Evolutionary conservation across 768 basidiomycete species (phyloP), one percentile per base, ranked within the genome.

Genomic region (Rhodotorula babjevae): DNA sequence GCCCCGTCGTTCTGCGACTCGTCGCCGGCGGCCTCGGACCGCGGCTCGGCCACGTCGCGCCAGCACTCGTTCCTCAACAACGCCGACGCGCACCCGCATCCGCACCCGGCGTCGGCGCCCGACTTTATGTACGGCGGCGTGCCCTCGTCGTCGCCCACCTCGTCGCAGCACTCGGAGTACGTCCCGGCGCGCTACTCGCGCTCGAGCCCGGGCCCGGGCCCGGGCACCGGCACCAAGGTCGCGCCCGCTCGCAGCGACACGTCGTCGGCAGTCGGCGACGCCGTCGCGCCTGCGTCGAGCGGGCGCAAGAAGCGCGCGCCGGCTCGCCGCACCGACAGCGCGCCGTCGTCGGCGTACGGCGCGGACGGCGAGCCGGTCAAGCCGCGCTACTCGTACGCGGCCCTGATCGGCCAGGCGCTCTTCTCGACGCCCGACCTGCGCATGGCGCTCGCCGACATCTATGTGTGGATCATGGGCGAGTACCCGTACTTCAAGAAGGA

Each of bases 351-450:
- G 14, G n/a, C 61, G 10, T 29, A 19, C 16, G 65, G 47, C 21
- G 29, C 12, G 4, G 21, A 12, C 15, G 65, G 55, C 21, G 15
- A n/a, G 29, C 70, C 59, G 40, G 59, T 46, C 46, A 76, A 76
- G 79, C 96, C 96, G 0, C 87, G 90, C 61, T 86, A 87, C 52
- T 93, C 93, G 4, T 98, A 98, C 78, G 94, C 96, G 10, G 94
- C 93, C 4, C 86, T 98, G 60, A 93, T 98, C 74, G 95, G 95
- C 3, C 93, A 95, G 77, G 94, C 95, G 23, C 88, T 99, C 71
- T 84, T 95, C 73, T 89, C 92, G 40, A 92, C 91, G 8, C 85
- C 87, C 2, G 87, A 89, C 42, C 89, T 90, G 77, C 88, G 90
- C 64, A 87, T 97, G 63, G 92, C 92, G 4, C 84, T 98, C 36